phyloP scores from a whole-genome alignment of 1,139 yeast genomes.

The Yamadazyma songkhlaensis region DNA sequence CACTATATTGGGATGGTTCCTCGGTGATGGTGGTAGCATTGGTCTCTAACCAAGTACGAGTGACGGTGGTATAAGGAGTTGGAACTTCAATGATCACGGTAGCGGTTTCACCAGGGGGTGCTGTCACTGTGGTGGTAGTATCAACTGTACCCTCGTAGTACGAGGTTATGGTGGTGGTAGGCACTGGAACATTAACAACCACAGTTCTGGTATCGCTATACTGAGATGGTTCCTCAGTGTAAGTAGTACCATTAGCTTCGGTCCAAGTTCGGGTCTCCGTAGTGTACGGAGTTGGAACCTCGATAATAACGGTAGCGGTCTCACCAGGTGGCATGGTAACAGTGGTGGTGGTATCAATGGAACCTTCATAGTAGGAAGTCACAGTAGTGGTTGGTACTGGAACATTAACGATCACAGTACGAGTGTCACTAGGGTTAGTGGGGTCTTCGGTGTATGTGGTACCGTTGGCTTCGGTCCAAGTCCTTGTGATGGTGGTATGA shows the following conservation, averaged over 20 bases:
- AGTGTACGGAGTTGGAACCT: slow-evolving; percentile 12
- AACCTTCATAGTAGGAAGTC: slow-evolving; percentile 10
- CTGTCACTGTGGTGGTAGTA: slow-evolving; percentile 7
- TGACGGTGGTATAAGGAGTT: too few species aligned
- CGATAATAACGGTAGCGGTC: slow-evolving; percentile 11
- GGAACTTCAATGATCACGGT: slow-evolving; percentile 9
- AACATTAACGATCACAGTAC: background rate
- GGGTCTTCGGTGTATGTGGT: slow-evolving; percentile 16
- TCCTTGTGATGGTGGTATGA: slow-evolving; percentile 8
- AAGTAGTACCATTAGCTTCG: background rate
- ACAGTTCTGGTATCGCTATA: slow-evolving; percentile 8
- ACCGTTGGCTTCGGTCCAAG: slow-evolving; percentile 21
- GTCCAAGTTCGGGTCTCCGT: background rate
- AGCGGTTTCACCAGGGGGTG: slow-evolving; percentile 10
- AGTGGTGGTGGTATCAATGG: slow-evolving; percentile 12
- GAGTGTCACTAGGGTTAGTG: too few species aligned
- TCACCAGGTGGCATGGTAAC: slow-evolving; percentile 6
- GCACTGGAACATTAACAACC: slow-evolving; percentile 11
- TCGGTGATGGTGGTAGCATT: too few species aligned
- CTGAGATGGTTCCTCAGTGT: background rate
- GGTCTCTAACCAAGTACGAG: too few species aligned
- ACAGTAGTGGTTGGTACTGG: slow-evolving; percentile 17
- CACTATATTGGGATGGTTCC: too few species aligned
- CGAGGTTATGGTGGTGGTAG: slow-evolving; percentile 5
- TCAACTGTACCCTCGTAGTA: background rate